Evolutionary conservation across 2,329 filamentous ascomycete genomes (phyloP).

Genomic region (Calonectria hongkongensis): DNA sequence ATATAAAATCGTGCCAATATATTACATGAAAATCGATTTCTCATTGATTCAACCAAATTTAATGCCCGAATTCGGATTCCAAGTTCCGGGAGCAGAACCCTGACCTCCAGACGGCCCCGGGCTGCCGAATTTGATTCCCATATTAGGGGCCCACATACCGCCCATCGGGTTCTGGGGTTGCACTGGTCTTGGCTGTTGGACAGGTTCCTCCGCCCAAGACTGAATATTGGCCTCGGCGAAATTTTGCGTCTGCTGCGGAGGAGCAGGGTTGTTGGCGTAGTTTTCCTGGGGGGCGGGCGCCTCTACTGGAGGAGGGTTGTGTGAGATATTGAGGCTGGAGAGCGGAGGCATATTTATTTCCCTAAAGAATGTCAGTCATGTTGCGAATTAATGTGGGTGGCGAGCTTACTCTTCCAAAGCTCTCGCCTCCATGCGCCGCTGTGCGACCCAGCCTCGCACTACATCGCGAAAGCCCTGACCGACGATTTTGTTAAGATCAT

Average conservation of each 20-base stretch:
- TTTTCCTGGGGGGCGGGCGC: conserved; percentile 46
- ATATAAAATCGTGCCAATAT: neutral
- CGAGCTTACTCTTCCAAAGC: conserved; percentile 82
- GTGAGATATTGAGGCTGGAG: conserved; percentile 64
- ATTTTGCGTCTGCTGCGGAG: conserved; percentile 52
- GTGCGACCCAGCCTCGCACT: conserved; percentile 86
- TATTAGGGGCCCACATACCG: conserved; percentile 82
- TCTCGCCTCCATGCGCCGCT: conserved; percentile 87
- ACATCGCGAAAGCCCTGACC: conserved; percentile 85
- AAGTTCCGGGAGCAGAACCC: conserved; percentile 64
- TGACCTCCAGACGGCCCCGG: conserved; percentile 53
- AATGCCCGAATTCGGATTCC: conserved; percentile 76
- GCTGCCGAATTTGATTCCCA: conserved; percentile 85
- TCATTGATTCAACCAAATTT: conserved; percentile 67
- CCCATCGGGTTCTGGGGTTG: conserved; percentile 61
- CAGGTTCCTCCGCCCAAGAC: conserved; percentile 74
- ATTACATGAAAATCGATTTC: neutral
- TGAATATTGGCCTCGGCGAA: conserved; percentile 72
- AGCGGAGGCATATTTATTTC: conserved; percentile 72
- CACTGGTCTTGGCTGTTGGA: conserved; percentile 73
- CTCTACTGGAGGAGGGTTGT: conserved; percentile 52
- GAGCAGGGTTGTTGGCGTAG: conserved; percentile 48
- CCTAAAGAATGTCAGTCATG: conserved; percentile 55
- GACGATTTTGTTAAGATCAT: conserved; percentile 92
- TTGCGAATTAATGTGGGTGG: neutral